Conservation (phyloP, 2,329 filamentous ascomycete genomes). For the Xylariaceae sp. region DNA sequence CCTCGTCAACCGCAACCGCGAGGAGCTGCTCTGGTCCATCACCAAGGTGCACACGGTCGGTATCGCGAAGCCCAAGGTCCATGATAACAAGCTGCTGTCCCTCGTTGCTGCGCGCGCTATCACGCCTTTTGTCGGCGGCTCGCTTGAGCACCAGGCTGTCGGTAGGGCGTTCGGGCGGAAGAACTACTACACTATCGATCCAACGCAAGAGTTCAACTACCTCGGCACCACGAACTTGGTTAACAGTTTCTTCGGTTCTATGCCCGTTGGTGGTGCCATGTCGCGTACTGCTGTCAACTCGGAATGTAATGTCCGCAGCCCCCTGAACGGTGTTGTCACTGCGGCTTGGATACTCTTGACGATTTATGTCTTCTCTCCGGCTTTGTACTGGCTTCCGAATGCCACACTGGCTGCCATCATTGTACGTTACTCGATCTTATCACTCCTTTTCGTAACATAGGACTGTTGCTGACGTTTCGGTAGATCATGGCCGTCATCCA, state of each 20-base stretch:
- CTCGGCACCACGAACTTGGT: slow-evolving; percentile 58
- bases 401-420: slow-evolving; percentile 61
- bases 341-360: slow-evolving; percentile 57
- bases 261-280: slow-evolving; percentile 62
- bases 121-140: slow-evolving; percentile 56
- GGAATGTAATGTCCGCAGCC: slow-evolving; percentile 56
- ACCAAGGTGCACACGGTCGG: slow-evolving; percentile 53
- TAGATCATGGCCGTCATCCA: slow-evolving; percentile 59
- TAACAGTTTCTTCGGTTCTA: slow-evolving; percentile 60
- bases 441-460: not conserved
- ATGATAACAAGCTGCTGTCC: slow-evolving; percentile 42
- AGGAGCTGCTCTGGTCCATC: slow-evolving; percentile 51
- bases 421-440: slow-evolving; percentile 26
- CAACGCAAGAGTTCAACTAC: slow-evolving; percentile 61
- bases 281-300: slow-evolving; percentile 64
- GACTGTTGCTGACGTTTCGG: not conserved
- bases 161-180: slow-evolving; percentile 57
- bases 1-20: slow-evolving; percentile 51
- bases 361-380: slow-evolving; percentile 55
- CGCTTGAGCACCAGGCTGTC: slow-evolving; percentile 60
- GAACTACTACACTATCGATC: slow-evolving; percentile 58
- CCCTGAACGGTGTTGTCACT: slow-evolving; percentile 55
- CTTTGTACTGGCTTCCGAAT: slow-evolving; percentile 64
- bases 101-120: slow-evolving; percentile 51
- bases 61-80: slow-evolving; percentile 46